Evolutionary conservation across 2,329 filamentous ascomycete genomes (phyloP), one percentile per base, ranked within the genome.

Genomic region (Trichoderma sp.): DNA sequence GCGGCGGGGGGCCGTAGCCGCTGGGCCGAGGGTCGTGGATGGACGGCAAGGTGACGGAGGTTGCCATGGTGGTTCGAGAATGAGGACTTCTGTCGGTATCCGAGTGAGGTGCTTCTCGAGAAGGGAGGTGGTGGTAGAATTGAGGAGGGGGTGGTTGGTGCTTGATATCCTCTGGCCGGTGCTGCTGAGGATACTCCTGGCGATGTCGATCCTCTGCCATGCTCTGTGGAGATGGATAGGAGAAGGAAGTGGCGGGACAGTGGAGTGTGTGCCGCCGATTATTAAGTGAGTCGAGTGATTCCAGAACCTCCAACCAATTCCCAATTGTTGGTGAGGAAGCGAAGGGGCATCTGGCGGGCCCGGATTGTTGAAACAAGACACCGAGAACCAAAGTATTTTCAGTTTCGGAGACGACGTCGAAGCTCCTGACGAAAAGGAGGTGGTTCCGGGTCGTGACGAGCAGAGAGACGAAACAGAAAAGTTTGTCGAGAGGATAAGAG

Each of bases 31-130:
- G 78, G 75, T 87, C 86, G 68, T 86, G 82, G 68, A 88, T 87
- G 20, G 86, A 84, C 1, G 86, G 86, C 39, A 86, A 79, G 72
- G 82, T 85, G 72, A 86, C 82, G 71, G 81, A 80, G 64, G 82
- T 77, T 67, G 84, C 82, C 82, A 85, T 86, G 74, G 74, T 80
- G 74, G 74, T 68, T 75, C 77, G 74, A 68, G 61, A 53, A 20
- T 53, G 70, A 28, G 67, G 64, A 23, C 39, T 68, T 36, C 39
- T 43, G 62, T 72, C 59, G 34, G 68, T 30, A 53, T 71, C 62
- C 76, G 79, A 81, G 58, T 80, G 78, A 61, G 79, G 76, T 73
- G 81, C 81, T 73, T 85, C 83, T 82, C 82, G 71, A 82, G 82
- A 70, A 50, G 71, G 34, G 55, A 75, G 72, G 36, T 74, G 77